phyloP scores from a whole-genome alignment of 2,329 filamentous ascomycete genomes.

The Akanthomyces dipterigenus region DNA sequence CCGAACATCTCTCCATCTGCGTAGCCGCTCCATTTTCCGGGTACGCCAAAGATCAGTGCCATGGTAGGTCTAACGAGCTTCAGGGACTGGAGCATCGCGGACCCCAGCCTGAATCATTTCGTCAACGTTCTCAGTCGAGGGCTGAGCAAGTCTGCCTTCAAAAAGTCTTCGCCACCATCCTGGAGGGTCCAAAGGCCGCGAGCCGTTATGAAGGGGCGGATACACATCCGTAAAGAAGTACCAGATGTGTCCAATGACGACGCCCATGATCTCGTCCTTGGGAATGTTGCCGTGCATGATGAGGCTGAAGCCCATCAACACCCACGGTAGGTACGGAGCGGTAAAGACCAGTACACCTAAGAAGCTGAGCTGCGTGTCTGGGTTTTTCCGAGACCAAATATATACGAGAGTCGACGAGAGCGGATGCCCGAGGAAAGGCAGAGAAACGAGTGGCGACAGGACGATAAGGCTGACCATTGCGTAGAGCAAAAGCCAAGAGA shows the following conservation, averaged over 20 bases:
- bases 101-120: slow-evolving; percentile 5
- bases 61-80: slow-evolving; percentile 1
- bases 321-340: slow-evolving; percentile 92
- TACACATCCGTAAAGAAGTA: slow-evolving; percentile 98
- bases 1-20: background rate
- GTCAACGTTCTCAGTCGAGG: slow-evolving; percentile 37
- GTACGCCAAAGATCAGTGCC: background rate
- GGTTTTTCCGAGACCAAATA: slow-evolving; percentile 94
- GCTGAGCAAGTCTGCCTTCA: slow-evolving; percentile 46
- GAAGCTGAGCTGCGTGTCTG: slow-evolving; percentile 83
- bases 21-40: background rate
- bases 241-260: slow-evolving; percentile 92
- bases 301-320: slow-evolving; percentile 85
- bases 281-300: slow-evolving; percentile 85
- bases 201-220: slow-evolving; percentile 78
- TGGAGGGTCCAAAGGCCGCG: slow-evolving; percentile 81
- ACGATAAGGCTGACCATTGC: slow-evolving; percentile 71
- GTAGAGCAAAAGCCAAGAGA: slow-evolving; percentile 90
- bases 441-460: slow-evolving; percentile 79
- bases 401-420: slow-evolving; percentile 92
- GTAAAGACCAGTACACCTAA: slow-evolving; percentile 85
- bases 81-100: slow-evolving; percentile 2
- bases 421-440: slow-evolving; percentile 91
- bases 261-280: slow-evolving; percentile 93
- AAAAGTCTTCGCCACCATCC: slow-evolving; percentile 85